Evolutionary conservation across 768 basidiomycete species (phyloP).

Genomic region (Hydnomerulius pinastri): DNA sequence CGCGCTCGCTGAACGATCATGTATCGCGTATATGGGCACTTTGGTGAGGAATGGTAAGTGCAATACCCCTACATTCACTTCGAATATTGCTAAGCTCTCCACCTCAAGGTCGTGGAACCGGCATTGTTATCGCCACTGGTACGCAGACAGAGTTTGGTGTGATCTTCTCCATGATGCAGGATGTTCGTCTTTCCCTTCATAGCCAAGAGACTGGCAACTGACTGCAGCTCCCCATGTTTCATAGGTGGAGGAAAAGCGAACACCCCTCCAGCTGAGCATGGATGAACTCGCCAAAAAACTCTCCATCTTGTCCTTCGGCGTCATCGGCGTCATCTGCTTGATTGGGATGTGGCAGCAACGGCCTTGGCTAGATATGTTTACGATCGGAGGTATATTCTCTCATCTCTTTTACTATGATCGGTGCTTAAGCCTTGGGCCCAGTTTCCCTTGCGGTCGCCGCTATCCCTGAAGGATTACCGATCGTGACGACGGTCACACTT

Average conservation of each 20-base stretch:
- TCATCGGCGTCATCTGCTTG: conserved; percentile 91
- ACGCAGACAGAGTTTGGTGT: conserved; percentile 92
- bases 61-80: background rate
- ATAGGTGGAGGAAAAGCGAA: conserved; percentile 83
- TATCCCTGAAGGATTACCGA: conserved; percentile 94
- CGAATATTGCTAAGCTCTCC: background rate
- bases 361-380: conserved; percentile 97
- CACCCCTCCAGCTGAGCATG: conserved; percentile 92
- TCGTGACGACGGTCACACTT: conserved; percentile 96
- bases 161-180: conserved; percentile 98
- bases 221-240: background rate
- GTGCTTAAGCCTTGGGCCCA: conserved; percentile 34
- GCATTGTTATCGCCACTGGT: conserved; percentile 86
- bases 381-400: conserved; percentile 80
- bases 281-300: conserved; percentile 94
- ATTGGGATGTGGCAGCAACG: conserved; percentile 86
- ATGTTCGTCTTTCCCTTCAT: conserved; percentile 48
- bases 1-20: conserved; percentile 80
- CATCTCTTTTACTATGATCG: background rate
- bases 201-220: background rate
- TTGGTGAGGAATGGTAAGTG: conserved; percentile 80
- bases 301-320: conserved; percentile 86
- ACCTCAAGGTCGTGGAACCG: conserved; percentile 69
- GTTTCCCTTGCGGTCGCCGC: conserved; percentile 98
- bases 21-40: conserved; percentile 96